Evolutionary conservation across 2,329 filamentous ascomycete genomes (phyloP), one percentile per base, ranked within the genome.

Genomic region (Exophiala oligosperma): DNA sequence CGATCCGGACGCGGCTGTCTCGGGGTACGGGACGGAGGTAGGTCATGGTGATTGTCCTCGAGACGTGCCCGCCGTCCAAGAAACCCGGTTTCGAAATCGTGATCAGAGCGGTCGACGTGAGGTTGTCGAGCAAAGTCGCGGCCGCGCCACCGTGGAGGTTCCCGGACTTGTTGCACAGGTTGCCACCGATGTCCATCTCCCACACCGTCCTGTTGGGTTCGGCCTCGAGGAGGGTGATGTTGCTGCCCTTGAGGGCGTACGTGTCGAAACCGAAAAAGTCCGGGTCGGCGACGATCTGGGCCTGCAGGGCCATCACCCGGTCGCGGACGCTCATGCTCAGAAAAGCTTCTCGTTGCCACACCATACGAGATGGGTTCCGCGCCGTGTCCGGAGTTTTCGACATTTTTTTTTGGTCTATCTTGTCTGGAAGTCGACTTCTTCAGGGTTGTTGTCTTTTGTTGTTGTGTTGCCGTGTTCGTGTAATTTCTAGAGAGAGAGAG

Each of bases 51-150:
- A 67, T 61, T 4, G 64, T 64, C 17, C 64, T 47, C 8, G 52
- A 60, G 48, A 67, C 63, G 21, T 59, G 59, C 4, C 86, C 77
- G 40, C 74, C 75, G 56, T 78, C 74, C 82, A 87, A 89, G 69
- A 81, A 84, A 4, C 85, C 87, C 0, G 82, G 82, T 23, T 74
- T 75, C 46, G 80, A 79, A 52, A 87, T 71, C 38, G 86, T 77
- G 8, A 80, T 72, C 11, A 90, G 71, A 2, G 84, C 77, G 17
- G 84, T 70, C 2, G 83, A 84, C 0, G 88, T 90, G 65, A 83
- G 80, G 57, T 82, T 75, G 73, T 91, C 89, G 64, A 90, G 86
- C 3, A 91, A 72, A 0, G 86, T 86, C 2, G 88, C 82, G 0
- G 84, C 79, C 62, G 84, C 86, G 17, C 64, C 64, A 23, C 65